phyloP scores from a whole-genome alignment of 352 stramenopile species.

The Phytophthora brassicae region DNA sequence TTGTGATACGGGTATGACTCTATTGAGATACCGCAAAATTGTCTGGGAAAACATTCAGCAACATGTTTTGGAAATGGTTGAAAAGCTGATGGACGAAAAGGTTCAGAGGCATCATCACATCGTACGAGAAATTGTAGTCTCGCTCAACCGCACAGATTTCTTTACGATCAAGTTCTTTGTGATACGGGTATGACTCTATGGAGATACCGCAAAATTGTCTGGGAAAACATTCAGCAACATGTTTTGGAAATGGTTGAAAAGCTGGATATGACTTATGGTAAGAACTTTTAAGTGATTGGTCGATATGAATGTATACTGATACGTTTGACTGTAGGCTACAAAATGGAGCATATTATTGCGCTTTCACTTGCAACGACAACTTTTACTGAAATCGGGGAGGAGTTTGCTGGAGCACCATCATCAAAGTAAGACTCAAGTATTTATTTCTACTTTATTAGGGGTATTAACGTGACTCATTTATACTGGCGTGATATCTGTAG shows the following conservation, averaged over 20 bases:
- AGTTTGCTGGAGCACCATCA: slow-evolving; percentile 75
- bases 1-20: slow-evolving; percentile 77
- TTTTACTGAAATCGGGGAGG: slow-evolving; percentile 84
- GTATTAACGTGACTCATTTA: background rate
- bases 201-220: slow-evolving; percentile 84
- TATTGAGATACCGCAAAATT: slow-evolving; percentile 80
- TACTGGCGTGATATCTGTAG: background rate
- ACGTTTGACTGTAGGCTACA: slow-evolving; percentile 52
- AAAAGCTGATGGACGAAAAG: slow-evolving; percentile 11
- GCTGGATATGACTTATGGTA: slow-evolving; percentile 74
- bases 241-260: slow-evolving; percentile 72
- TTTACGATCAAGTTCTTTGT: slow-evolving; percentile 71
- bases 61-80: slow-evolving; percentile 70
- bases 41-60: slow-evolving; percentile 89
- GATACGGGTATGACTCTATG: slow-evolving; percentile 79
- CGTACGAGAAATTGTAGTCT: slow-evolving; percentile 40
- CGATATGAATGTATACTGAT: slow-evolving; percentile 1
- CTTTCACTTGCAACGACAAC: slow-evolving; percentile 73
- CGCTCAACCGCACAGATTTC: slow-evolving; percentile 36
- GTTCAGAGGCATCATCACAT: slow-evolving; percentile 29
- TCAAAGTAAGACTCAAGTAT: slow-evolving; percentile 53
- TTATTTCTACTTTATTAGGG: background rate
- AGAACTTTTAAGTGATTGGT: background rate
- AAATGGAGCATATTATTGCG: slow-evolving; percentile 87
- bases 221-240: slow-evolving; percentile 86